Evolutionary conservation across 331 rosid genomes (phyloP), one percentile per base, ranked within the genome.

Genomic region (Malus hybrid): DNA sequence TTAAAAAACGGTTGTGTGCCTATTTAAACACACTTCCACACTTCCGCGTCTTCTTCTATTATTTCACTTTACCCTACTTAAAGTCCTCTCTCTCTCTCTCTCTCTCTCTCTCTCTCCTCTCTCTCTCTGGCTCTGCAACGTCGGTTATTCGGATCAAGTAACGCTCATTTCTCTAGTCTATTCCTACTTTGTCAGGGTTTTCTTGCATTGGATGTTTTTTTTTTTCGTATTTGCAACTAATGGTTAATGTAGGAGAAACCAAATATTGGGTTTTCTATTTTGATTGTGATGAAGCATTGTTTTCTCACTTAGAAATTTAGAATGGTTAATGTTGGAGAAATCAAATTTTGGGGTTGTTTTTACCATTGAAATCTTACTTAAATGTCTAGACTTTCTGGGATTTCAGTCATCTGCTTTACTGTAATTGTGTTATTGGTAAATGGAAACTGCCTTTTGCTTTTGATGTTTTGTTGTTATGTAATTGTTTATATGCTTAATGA

Each of bases 131-230:
- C 42, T 36, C 42, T 36, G 42, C 31, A 48, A 16, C 52, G 46
- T 65, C 67, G 48, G 42, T 29, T 46, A 59, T 42, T 39, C 60
- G 55, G 65, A 67, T 73, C 82, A 29, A 56, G 68, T 32, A 20
- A 36, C 19, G 12, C 15, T 73, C 34, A 2, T 28, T 56, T 14
- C 28, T 73, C 33, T 27, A 5, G 10, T 48, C 18, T 16, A 39
- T 14, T 10, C 9, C 2, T 55, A 11, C 36, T 36, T 75, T 42
- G 46, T 9, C 3, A 0, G 46, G 46, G 12, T 42, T 20, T 27
- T 42, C 6, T 46, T 63, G 4, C 27, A 39, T 61, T 16, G 8
- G 67, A 27, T 19, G 34, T 62, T 62, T 31, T 28, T 73, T 0
- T 9, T 42, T 10, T 39, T 42, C 39, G 7, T 4, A 6, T 42